A percentile compares a stretch with the other conserved stretches of the same genome.
Evolutionary conservation across 129 eudicot genomes (phyloP).

Genomic region (Smallanthus sonchifolius): DNA sequence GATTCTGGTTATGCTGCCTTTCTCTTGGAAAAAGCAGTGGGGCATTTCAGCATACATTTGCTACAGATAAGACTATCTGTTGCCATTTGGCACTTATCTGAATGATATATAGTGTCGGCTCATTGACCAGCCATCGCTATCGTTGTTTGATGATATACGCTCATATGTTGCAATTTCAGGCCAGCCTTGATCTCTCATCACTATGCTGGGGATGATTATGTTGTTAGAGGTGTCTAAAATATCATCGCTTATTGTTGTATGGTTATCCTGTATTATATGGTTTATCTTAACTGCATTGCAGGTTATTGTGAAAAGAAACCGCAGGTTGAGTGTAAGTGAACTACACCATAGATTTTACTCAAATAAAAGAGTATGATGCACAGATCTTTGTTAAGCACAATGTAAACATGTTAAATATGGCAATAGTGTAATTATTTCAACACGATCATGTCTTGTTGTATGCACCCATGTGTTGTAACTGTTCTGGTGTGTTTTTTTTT

Average conservation of each 20-base stretch:
- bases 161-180: conserved; percentile 33
- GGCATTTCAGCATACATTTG: conserved; percentile 33
- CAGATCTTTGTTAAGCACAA: background rate
- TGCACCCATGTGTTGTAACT: too few relatives aligned
- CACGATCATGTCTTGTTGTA: too few relatives aligned
- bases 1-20: conserved; percentile 45
- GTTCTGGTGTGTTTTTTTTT: too few relatives aligned
- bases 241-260: background rate
- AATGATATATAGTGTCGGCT: conserved; percentile 21
- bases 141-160: conserved; percentile 10
- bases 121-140: conserved; percentile 25
- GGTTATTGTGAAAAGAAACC: conserved; percentile 24
- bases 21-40: conserved; percentile 45
- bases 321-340: conserved; percentile 20
- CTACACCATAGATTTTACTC: background rate
- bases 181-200: conserved; percentile 9
- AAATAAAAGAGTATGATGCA: background rate
- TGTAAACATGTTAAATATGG: background rate
- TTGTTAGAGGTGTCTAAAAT: conserved; percentile 16
- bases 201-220: conserved; percentile 31
- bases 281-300: conserved; percentile 19
- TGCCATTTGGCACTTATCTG: conserved; percentile 37
- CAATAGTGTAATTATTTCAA: background rate
- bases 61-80: conserved; percentile 35
- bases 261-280: background rate